Percentiles rank a stretch among this genome's conserved stretches.
These are phyloP conservation scores for Eleusine indica DNA, from an alignment of 176 grass and related monocot species.

Conservation along the genomic window DNA sequence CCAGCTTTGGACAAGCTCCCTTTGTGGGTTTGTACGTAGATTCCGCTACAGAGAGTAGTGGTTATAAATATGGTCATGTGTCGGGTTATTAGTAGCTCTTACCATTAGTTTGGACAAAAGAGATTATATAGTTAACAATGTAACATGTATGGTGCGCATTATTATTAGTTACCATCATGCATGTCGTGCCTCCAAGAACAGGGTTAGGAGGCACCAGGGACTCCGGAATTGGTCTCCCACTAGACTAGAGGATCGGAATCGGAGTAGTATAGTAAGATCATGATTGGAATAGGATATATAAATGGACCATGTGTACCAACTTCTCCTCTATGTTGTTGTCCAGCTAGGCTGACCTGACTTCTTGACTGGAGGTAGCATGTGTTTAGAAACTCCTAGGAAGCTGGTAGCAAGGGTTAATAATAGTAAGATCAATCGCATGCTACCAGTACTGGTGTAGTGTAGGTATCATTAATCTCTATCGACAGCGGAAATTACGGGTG, in stretches of 20 bases:
- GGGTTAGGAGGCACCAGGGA: not conserved
- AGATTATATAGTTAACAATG: not conserved
- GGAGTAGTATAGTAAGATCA: not conserved
- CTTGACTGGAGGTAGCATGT: not conserved
- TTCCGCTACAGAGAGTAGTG: slow-evolving; percentile 40
- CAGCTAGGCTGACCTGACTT: not conserved
- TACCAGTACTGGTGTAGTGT: not conserved
- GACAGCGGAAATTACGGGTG: not conserved
- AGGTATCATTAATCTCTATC: not conserved
- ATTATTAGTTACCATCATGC: not conserved
- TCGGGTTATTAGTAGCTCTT: slow-evolving; percentile 1
- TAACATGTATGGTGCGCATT: not conserved
- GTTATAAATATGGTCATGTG: slow-evolving; percentile 6
- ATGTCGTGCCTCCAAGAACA: not conserved
- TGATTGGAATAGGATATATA: not conserved
- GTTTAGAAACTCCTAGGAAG: slow-evolving; percentile 1
- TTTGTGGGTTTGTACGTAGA: slow-evolving; percentile 13
- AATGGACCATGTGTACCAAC: not conserved
- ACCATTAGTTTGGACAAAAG: no score
- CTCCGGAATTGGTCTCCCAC: slow-evolving; percentile 7
- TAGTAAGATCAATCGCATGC: no score
- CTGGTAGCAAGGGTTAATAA: not conserved
- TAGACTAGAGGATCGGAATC: not conserved
- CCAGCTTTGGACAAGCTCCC: not conserved
- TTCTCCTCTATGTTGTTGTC: not conserved